A percentile compares a stretch with the other conserved stretches of the same genome.
Evolutionary conservation across 1,139 yeast genomes (phyloP).

Genomic region (Hyphopichia burtonii): DNA sequence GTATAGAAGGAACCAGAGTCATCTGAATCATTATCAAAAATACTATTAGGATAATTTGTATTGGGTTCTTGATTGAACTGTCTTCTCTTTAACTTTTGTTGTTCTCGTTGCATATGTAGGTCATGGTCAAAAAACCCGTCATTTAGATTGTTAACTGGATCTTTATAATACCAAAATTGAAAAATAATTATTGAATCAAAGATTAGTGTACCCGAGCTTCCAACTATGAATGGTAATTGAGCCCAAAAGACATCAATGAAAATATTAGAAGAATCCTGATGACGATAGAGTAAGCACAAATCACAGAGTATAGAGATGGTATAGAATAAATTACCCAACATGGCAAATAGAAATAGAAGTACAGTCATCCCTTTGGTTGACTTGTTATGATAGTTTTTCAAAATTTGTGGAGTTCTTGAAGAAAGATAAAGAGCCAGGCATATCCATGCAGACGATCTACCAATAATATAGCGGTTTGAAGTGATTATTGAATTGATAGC

Average conservation of each 20-base stretch:
- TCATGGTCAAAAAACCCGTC: constrained; percentile 1
- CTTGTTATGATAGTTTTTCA: constrained; percentile 29
- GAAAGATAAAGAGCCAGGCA: constrained; percentile 71
- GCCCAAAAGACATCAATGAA: constrained; percentile 14
- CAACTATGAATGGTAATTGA: constrained; percentile 37
- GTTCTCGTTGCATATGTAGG: neutral
- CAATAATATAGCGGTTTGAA: constrained; percentile 22
- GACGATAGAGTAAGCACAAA: constrained; percentile 17
- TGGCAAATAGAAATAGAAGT: constrained; percentile 34
- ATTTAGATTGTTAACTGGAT: neutral
- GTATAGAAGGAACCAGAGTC: constrained; percentile 1
- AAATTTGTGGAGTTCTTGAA: constrained; percentile 79
- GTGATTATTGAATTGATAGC: neutral
- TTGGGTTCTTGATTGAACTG: neutral
- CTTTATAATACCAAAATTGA: constrained; percentile 32
- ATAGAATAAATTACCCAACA: constrained; percentile 37
- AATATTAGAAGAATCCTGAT: constrained; percentile 5
- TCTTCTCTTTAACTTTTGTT: neutral
- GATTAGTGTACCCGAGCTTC: constrained; percentile 36
- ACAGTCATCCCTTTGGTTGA: constrained; percentile 40
- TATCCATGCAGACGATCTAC: constrained; percentile 67
- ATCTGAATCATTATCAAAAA: neutral
- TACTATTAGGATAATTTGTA: neutral
- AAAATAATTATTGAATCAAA: constrained; percentile 33
- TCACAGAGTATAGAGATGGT: constrained; percentile 32